Base-by-base conservation (phyloP, 768 basidiomycete species). In the Kwoniella pini region DNA sequence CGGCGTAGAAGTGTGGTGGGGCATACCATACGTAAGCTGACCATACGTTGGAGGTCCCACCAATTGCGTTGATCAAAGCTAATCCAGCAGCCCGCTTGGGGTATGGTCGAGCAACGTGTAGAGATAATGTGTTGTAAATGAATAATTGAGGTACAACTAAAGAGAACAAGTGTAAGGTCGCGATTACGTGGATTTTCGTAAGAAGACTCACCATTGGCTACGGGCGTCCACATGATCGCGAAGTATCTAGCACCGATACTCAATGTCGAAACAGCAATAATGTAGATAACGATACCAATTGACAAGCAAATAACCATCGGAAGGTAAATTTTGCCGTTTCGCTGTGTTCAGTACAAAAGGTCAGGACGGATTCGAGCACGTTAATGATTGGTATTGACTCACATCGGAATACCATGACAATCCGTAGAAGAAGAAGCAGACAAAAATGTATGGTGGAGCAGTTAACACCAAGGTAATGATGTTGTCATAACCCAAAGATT, bases 61-160 rank as follows among this genome's bases (percentile, higher is more conserved):
- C 75, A 44, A 76, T 65, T 33, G 69, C 69, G 56, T 74, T 74
- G 24, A 74, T 60, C n/a, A 76, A 49, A 1, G 75, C 73, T 3
- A 72, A 43, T 2, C 66, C 66, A 10, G 75, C 75, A 1, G 75
- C 75, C 43, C 75, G 64, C 66, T 76, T 76, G 39, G 72, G 55
- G 52, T 60, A 51, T 3, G 75, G 75, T 36, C 75, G 63, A 28
- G 75, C 61, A 10, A 74, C 48, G 45, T 75, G 74, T 12, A 60
- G 55, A 30, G 70, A 69, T 45, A 75, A 55, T 22, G 65, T 72
- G 56, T 75, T 75, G 73, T 72, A 75, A 4, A 75, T 55, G 48
- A 72, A 46, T 46, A 75, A 46, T 45, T 75, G 74, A 9, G 74
- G 71, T 3, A 64, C 71, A 53, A 75, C 74, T 51, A 60, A 51